A percentile compares a stretch with the other conserved stretches of the same genome.
Evolutionary conservation across 768 basidiomycete genomes (phyloP).

Genomic region (Russula griseocarnosa): DNA sequence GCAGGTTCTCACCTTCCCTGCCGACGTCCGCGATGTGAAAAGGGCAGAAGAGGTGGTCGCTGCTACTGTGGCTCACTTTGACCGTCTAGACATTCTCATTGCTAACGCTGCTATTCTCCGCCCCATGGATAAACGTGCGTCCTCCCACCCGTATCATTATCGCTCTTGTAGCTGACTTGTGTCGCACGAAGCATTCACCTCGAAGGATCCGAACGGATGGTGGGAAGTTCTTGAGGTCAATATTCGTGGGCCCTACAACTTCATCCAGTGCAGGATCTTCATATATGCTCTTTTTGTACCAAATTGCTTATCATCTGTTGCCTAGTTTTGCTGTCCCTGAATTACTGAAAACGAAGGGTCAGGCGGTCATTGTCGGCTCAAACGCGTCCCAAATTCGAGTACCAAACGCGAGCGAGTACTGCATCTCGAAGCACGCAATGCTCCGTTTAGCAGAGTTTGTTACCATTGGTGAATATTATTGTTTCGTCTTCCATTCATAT

Average conservation of each 20-base stretch:
- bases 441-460: constrained; percentile 18
- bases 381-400: not conserved
- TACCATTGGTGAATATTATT: constrained; percentile 5
- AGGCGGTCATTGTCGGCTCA: not conserved
- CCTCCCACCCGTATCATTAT: not conserved
- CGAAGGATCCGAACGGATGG: constrained; percentile 16
- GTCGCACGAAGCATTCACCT: not conserved
- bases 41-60: constrained; percentile 10
- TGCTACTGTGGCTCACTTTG: constrained; percentile 3
- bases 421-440: constrained; percentile 13
- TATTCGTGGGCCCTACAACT: constrained; percentile 18
- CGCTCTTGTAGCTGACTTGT: not conserved
- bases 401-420: constrained; percentile 15
- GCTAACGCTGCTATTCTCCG: constrained; percentile 9
- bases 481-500: not conserved
- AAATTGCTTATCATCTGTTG: not conserved
- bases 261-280: constrained; percentile 6
- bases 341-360: constrained; percentile 14
- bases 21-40: constrained; percentile 15
- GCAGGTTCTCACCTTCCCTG: constrained; percentile 9
- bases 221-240: constrained; percentile 23
- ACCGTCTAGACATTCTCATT: constrained; percentile 19
- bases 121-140: not conserved
- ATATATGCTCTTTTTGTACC: not conserved
- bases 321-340: constrained; percentile 13